These are phyloP conservation scores for Biscogniauxia mediterranea DNA, from an alignment of 2,329 filamentous ascomycete species.

Conservation along the genomic window DNA sequence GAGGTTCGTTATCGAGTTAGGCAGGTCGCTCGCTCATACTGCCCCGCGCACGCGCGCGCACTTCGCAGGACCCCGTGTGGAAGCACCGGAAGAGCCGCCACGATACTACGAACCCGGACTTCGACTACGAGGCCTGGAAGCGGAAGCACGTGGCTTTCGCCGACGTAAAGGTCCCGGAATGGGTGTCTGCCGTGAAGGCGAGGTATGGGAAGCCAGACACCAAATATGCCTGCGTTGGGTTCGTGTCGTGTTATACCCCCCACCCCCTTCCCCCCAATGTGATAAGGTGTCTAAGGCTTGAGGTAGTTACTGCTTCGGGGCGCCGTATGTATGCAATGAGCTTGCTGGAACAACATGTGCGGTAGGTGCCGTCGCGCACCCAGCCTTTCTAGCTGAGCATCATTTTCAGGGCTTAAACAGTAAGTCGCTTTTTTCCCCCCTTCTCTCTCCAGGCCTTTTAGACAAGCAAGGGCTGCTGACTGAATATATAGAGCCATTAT, in stretches of 20 bases:
- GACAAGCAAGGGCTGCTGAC: neutral
- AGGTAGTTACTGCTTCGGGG: slow-evolving; percentile 37
- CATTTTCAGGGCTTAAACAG: slow-evolving; percentile 41
- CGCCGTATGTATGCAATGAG: slow-evolving; percentile 44
- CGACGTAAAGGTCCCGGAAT: slow-evolving; percentile 41
- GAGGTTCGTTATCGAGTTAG: too few species aligned
- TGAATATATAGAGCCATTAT: slow-evolving; percentile 37
- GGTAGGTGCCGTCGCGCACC: slow-evolving; percentile 51
- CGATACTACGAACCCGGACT: slow-evolving; percentile 35
- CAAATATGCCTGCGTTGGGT: slow-evolving; percentile 41
- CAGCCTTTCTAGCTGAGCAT: slow-evolving; percentile 46
- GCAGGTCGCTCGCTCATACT: too few species aligned
- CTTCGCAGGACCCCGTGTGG: slow-evolving; percentile 40
- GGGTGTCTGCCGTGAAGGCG: slow-evolving; percentile 39
- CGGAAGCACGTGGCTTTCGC: slow-evolving; percentile 44
- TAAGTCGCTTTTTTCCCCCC: slow-evolving; percentile 22
- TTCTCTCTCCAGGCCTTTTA: neutral
- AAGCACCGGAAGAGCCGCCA: slow-evolving; percentile 37
- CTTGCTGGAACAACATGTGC: slow-evolving; percentile 36
- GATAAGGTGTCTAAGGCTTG: slow-evolving; percentile 5
- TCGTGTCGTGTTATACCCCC: slow-evolving; percentile 4
- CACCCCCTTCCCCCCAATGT: neutral
- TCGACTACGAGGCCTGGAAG: slow-evolving; percentile 50
- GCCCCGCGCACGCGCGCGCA: too few species aligned
- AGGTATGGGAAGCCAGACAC: slow-evolving; percentile 34